Conservation (phyloP, 768 basidiomycete genomes). For the Psilocybe sp. region DNA sequence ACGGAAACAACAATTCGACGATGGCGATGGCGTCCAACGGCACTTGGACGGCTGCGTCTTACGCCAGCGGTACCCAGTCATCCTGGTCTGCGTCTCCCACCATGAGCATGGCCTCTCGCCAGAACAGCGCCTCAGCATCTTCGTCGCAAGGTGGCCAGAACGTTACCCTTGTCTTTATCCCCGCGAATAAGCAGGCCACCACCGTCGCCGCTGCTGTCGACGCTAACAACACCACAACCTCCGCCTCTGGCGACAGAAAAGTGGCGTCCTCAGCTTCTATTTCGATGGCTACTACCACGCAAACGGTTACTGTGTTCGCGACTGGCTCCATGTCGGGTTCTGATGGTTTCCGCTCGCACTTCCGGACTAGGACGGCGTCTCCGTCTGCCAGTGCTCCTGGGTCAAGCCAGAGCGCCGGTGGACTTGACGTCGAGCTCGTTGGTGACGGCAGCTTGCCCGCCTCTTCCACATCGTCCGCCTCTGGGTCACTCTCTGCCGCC, state of each 20-base stretch:
- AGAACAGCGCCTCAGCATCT: slow-evolving; percentile 19
- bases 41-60: too few relatives aligned
- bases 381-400: slow-evolving; percentile 11
- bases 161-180: slow-evolving; percentile 54
- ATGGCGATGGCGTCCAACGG: too few relatives aligned
- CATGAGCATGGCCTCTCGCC: slow-evolving; percentile 10
- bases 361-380: neutral
- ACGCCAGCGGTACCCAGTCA: neutral
- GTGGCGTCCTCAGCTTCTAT: slow-evolving; percentile 20
- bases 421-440: slow-evolving; percentile 20
- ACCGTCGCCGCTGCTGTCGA: slow-evolving; percentile 23
- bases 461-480: slow-evolving; percentile 7
- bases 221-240: slow-evolving; percentile 4
- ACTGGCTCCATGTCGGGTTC: slow-evolving; percentile 10
- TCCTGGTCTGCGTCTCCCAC: slow-evolving; percentile 2
- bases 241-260: slow-evolving; percentile 9
- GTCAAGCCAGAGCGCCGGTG: slow-evolving; percentile 12
- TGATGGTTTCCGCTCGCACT: neutral
- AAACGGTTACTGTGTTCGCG: slow-evolving; percentile 26
- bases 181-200: slow-evolving; percentile 22
- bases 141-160: slow-evolving; percentile 29
- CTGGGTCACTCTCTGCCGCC: slow-evolving; percentile 10
- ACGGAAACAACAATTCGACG: neutral
- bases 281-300: slow-evolving; percentile 24
- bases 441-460: slow-evolving; percentile 8